Base-by-base conservation (phyloP, 2,329 filamentous ascomycete species). In the Trichoderma guizhouense region DNA sequence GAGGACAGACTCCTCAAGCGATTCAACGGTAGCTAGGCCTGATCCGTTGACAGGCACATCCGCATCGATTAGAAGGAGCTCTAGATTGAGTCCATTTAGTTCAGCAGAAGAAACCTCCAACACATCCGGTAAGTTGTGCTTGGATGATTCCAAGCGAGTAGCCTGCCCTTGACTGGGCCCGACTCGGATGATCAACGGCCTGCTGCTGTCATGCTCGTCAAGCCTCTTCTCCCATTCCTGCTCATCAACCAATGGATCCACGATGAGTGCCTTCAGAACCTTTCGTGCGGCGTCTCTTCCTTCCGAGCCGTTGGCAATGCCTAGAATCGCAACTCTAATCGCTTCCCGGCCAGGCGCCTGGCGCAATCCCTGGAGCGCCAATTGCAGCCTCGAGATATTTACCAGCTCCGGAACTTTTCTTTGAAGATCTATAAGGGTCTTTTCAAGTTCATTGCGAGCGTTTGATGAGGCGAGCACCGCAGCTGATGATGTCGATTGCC, bases 371-470 rank as follows among this genome's bases (percentile, higher is more conserved):
- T 89, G 86, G 26, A 93, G 82, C 14, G 92, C 92, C 75, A 95
- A 86, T 79, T 93, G 91, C 60, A 95, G 79, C 70, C 91, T 86
- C 34, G 91, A 89, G n/a, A 91, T 85, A 77, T 92, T 92, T 68
- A 92, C 85, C 75, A 90, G 86, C 72, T 85, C 87, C 28, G 88
- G 85, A 2, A 89, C 89, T 63, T 88, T 83, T 66, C 86, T 87
- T 76, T 92, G 86, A 3, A 95, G 84, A 26, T 88, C 85, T 2
- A 85, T 79, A 0, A 95, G 83, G 3, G 88, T 84, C 57, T 85
- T 81, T 73, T 91, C 85, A 6, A 93, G 86, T 74, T 91, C 86
- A 70, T 82, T 76, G 53, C 87, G 83, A 15, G 84, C 78, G 71
- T 84, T 77, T 7, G 74, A 69, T 9, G 74, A 71, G n/a, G 76